Conservation (phyloP, 805 yeast species). For the Candida nonsorbophila region DNA sequence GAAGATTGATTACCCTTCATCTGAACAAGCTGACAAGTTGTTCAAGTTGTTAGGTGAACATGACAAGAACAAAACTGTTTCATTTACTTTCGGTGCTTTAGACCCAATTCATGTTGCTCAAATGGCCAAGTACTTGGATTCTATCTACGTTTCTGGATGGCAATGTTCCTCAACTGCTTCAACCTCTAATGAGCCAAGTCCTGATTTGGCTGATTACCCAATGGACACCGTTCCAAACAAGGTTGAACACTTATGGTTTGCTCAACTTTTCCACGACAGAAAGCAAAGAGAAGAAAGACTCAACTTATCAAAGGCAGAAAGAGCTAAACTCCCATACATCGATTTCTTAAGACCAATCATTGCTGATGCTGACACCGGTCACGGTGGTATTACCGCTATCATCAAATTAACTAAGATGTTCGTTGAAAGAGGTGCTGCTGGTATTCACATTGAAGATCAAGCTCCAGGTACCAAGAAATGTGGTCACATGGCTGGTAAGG, state of each 20-base stretch:
- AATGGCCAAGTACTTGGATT: conserved; percentile 93
- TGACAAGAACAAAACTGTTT: conserved; percentile 63
- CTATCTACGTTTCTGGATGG: conserved; percentile 96
- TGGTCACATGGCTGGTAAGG: conserved; percentile 99
- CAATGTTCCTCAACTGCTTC: conserved; percentile 98
- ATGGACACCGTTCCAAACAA: conserved; percentile 98
- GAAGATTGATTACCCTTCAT: conserved; percentile 70
- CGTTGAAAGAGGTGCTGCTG: conserved; percentile 98
- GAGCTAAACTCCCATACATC: conserved; percentile 64
- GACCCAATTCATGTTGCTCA: conserved; percentile 95
- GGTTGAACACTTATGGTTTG: conserved; percentile 94
- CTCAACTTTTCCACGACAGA: conserved; percentile 95
- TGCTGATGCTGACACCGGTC: conserved; percentile 99
- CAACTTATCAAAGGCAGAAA: conserved; percentile 53
- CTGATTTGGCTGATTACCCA: conserved; percentile 98
- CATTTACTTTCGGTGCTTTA: conserved; percentile 91
- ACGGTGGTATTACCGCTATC: conserved; percentile 96
- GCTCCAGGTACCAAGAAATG: conserved; percentile 98
- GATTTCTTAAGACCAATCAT: conserved; percentile 93
- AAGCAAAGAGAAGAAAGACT: conserved; percentile 87
- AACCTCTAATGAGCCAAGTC: conserved; percentile 95
- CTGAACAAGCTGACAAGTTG: conserved; percentile 76
- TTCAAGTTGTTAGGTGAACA: conserved; percentile 67
- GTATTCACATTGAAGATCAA: conserved; percentile 97
- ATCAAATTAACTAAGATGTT: conserved; percentile 93